Percentiles rank a stretch among this genome's conserved stretches.
Conservation (phyloP, 139 green algal genomes). For the Coccomyxa sp. region DNA sequence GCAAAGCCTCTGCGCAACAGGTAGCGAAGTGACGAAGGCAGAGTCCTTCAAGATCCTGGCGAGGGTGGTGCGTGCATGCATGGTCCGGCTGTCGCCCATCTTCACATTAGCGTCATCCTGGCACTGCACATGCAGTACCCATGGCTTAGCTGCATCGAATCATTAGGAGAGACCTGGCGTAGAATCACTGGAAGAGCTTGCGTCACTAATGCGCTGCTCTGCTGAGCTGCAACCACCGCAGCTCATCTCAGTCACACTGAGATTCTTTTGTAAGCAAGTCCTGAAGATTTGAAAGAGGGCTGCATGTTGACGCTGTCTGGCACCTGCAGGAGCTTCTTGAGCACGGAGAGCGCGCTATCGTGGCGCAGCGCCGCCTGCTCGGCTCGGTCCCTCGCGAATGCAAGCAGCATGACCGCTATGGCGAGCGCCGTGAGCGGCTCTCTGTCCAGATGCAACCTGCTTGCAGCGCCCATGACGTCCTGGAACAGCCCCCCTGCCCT, state of each 20-base stretch:
- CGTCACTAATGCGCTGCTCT: neutral
- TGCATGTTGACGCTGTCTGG: too few relatives aligned
- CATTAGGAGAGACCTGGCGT: too few relatives aligned
- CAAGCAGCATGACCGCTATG: constrained; percentile 29
- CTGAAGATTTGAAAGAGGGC: constrained; percentile 11
- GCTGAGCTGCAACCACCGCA: neutral
- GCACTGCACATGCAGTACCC: too few relatives aligned
- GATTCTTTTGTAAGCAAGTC: neutral
- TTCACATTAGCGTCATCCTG: too few relatives aligned
- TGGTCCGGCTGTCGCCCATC: neutral
- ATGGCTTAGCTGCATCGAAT: too few relatives aligned
- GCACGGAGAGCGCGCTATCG: constrained; percentile 27
- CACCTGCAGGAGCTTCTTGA: constrained; percentile 42
- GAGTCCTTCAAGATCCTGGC: constrained; percentile 5
- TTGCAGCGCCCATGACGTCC: constrained; percentile 34
- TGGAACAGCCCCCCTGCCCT: constrained; percentile 41
- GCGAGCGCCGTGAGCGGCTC: constrained; percentile 33
- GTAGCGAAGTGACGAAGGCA: neutral
- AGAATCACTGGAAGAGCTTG: too few relatives aligned
- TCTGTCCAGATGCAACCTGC: constrained; percentile 11
- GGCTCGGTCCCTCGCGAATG: constrained; percentile 31
- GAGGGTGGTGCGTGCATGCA: neutral
- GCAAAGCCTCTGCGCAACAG: neutral
- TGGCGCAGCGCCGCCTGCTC: constrained; percentile 38
- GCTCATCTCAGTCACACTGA: neutral